Evolutionary conservation across 345 rosid genomes (phyloP), one percentile per base, ranked within the genome.

Genomic region (Salix brachista): DNA sequence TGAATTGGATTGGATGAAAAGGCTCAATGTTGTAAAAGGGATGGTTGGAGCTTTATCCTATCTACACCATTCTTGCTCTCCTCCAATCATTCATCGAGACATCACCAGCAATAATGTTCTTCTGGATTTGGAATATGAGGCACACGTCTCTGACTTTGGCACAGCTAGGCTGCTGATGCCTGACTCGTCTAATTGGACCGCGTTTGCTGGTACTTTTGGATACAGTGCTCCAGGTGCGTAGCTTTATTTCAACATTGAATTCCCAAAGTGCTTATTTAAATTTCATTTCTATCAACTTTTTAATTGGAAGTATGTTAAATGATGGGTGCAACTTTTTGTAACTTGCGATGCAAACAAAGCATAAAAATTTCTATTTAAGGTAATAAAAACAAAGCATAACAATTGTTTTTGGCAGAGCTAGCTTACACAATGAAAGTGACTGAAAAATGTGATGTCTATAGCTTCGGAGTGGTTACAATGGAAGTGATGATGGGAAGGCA

Each of bases 41-140:
- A 41, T 78, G 46, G 80, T 54, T 16, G 17, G 67, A 32, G 77
- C 76, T 17, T 14, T 72, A 11, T 18, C 72, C 17, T 70, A 71
- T 52, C 28, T 78, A 58, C 81, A 72, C 44, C 67, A 78, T 72
- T 41, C 12, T 9, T 41, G 44, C 44, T 41, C 44, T 41, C 12
- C 44, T 9, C 44, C 44, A 61, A 71, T 6, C 52, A 76, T 72
- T 21, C 81, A 46, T n/a, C 21, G 72, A 6, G 81, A 72, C 56
- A 65, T 78, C 11, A 66, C 72, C 7, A 65, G 71, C 41, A 78
- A 37, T 41, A 78, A 72, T 56, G 16, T 78, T 17, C 65, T 78
- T 25, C 2, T 78, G 25, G 75, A 78, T 26, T 48, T 41, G 6
- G 60, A 46, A 36, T 65, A 17, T 2, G 42, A 72, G 48, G 72